Conservation (phyloP, 805 yeast species). For the Sugiyamaella americana region DNA sequence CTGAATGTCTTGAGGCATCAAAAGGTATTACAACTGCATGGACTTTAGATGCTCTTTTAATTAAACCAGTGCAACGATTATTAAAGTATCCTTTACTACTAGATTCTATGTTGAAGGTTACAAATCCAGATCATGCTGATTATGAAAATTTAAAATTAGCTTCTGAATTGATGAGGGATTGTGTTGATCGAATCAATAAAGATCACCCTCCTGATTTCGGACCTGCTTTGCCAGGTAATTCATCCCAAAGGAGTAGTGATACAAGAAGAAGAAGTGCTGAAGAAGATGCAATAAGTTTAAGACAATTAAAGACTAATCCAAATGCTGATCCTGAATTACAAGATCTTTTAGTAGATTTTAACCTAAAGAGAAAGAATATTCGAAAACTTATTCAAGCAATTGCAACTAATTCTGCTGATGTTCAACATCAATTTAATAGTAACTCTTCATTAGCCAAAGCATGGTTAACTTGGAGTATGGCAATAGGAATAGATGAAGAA, state of each 20-base stretch:
- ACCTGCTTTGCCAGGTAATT: not conserved
- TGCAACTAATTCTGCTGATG: slow-evolving; percentile 8
- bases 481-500: slow-evolving; percentile 5
- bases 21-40: slow-evolving; percentile 32
- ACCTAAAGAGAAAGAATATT: slow-evolving; percentile 10
- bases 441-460: slow-evolving; percentile 17
- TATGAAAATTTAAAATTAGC: slow-evolving; percentile 34
- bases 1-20: slow-evolving; percentile 27
- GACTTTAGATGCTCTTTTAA: slow-evolving; percentile 38
- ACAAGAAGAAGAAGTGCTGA: slow-evolving; percentile 2
- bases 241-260: not conserved
- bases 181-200: slow-evolving; percentile 23
- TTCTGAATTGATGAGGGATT: slow-evolving; percentile 10
- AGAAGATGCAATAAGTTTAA: slow-evolving; percentile 10
- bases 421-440: slow-evolving; percentile 19
- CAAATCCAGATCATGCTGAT: slow-evolving; percentile 39
- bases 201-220: slow-evolving; percentile 2
- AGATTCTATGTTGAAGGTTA: slow-evolving; percentile 27
- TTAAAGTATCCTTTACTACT: slow-evolving; percentile 38
- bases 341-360: slow-evolving; percentile 13
- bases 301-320: slow-evolving; percentile 5
- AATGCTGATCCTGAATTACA: slow-evolving; percentile 14
- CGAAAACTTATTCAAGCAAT: slow-evolving; percentile 14
- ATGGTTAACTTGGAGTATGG: slow-evolving; percentile 19
- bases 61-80: slow-evolving; percentile 42